Conservation (phyloP, 2,329 filamentous ascomycete species). For the Cytospora paraplurivora region DNA sequence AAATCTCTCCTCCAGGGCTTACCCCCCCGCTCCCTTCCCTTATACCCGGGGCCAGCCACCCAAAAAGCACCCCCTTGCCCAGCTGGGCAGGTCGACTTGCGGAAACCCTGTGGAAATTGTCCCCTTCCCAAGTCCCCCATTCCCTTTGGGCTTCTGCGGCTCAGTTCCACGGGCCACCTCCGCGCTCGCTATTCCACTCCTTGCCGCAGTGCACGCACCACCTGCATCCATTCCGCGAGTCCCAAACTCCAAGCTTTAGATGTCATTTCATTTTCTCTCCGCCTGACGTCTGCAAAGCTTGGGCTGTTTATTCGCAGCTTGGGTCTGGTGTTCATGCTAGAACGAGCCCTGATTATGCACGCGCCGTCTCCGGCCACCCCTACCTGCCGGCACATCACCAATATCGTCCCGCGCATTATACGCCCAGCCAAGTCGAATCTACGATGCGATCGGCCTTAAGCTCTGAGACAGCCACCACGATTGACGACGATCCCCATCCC, state of each 20-base stretch:
- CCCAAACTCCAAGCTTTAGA: slow-evolving; percentile 21
- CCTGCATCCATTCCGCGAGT: slow-evolving; percentile 12
- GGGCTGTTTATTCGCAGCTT: slow-evolving; percentile 10
- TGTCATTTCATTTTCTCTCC: slow-evolving; percentile 12
- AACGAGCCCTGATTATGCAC: slow-evolving; percentile 23
- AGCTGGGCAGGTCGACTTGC: neutral
- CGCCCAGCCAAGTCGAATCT: slow-evolving; percentile 22
- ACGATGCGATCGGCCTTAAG: slow-evolving; percentile 27
- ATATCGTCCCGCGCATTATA: slow-evolving; percentile 19
- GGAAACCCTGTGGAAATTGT: slow-evolving; percentile 14
- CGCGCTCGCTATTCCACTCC: neutral
- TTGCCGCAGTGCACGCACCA: slow-evolving; percentile 6
- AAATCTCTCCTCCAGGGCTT: too few species aligned
- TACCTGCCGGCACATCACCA: slow-evolving; percentile 21
- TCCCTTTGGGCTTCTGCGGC: slow-evolving; percentile 18
- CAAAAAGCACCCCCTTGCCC: slow-evolving; percentile 6
- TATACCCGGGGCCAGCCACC: neutral
- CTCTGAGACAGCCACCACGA: slow-evolving; percentile 22
- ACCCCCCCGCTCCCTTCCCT: too few species aligned
- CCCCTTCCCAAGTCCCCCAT: neutral
- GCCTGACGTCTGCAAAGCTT: slow-evolving; percentile 11
- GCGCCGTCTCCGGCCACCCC: slow-evolving; percentile 15
- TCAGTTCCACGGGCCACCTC: slow-evolving; percentile 3
- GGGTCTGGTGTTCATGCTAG: slow-evolving; percentile 24
- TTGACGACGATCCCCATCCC: slow-evolving; percentile 15